Conservation (phyloP, 1,139 yeast species). For the Nakaseomyces nivariensis region DNA sequence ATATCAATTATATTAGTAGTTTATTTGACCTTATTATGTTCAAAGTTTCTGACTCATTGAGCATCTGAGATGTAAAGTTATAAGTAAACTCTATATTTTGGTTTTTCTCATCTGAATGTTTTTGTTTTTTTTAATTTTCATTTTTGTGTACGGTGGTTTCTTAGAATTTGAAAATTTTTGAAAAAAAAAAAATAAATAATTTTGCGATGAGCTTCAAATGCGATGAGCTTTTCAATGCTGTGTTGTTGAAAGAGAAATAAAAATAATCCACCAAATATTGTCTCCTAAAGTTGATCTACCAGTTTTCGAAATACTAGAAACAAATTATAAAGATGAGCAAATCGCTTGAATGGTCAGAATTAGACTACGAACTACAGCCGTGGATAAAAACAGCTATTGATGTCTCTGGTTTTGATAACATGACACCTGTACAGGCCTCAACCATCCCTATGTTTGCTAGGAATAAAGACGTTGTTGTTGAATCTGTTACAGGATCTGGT, state of each 20-base stretch:
- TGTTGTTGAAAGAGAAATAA: no score
- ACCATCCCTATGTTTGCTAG: conserved; percentile 78
- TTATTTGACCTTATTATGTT: no score
- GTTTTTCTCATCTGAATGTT: neutral
- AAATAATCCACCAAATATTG: no score
- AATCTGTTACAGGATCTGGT: conserved; percentile 95
- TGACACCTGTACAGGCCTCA: conserved; percentile 98
- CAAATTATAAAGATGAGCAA: conserved; percentile 16
- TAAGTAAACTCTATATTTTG: no score
- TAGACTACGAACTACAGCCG: conserved; percentile 30
- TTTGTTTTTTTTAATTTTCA: neutral
- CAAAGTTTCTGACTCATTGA: no score
- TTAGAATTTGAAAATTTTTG: neutral
- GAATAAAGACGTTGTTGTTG: conserved; percentile 94
- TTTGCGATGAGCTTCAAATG: neutral
- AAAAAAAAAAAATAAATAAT: neutral
- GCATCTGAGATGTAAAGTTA: no score
- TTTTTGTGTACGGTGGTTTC: neutral
- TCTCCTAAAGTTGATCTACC: no score
- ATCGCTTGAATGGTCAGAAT: conserved; percentile 32
- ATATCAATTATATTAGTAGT: no score
- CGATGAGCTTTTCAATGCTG: neutral
- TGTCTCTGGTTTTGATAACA: conserved; percentile 63
- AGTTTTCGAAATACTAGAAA: no score
- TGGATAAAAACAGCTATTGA: conserved; percentile 50